phyloP scores from a whole-genome alignment of 805 yeast species.

The Lipomyces starkeyi region DNA sequence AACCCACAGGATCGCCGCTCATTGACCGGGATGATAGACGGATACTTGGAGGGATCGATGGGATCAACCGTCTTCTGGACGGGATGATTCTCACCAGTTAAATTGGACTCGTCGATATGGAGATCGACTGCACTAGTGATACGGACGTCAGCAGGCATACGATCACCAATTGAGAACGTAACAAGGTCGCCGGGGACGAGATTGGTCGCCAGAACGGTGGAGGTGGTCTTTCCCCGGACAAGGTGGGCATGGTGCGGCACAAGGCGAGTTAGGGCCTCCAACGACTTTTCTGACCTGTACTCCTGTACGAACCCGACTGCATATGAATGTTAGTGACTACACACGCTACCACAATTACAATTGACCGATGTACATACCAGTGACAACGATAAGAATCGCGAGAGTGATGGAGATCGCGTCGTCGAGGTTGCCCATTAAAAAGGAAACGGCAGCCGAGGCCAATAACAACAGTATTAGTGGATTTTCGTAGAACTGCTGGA shows the following conservation, averaged over 20 bases:
- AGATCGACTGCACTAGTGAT: constrained; percentile 78
- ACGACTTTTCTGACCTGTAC: constrained; percentile 90
- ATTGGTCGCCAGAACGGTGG: constrained; percentile 78
- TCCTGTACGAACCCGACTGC: constrained; percentile 95
- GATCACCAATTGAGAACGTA: constrained; percentile 87
- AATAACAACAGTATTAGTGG: constrained; percentile 86
- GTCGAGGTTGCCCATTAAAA: constrained; percentile 93
- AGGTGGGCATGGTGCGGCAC: constrained; percentile 98
- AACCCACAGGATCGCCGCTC: constrained; percentile 82
- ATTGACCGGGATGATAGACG: constrained; percentile 54
- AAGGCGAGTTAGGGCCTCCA: constrained; percentile 88
- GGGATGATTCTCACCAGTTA: constrained; percentile 95
- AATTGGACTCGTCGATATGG: constrained; percentile 87
- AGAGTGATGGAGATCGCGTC: constrained; percentile 94
- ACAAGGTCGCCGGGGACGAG: constrained; percentile 97
- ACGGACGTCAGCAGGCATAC: constrained; percentile 95
- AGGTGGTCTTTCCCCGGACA: constrained; percentile 70
- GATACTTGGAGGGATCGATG: constrained; percentile 44
- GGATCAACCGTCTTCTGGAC: constrained; percentile 67
- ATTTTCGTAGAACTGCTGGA: constrained; percentile 83
- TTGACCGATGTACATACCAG: constrained; percentile 45
- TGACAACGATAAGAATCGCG: constrained; percentile 90
- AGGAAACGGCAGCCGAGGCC: constrained; percentile 86
- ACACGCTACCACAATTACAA: neutral
- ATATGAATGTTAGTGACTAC: neutral